A percentile compares a stretch with the other conserved stretches of the same genome.
These are phyloP conservation scores for Coprinellus aureogranulatus DNA, from an alignment of 768 basidiomycete genomes.

Conservation along the genomic window DNA sequence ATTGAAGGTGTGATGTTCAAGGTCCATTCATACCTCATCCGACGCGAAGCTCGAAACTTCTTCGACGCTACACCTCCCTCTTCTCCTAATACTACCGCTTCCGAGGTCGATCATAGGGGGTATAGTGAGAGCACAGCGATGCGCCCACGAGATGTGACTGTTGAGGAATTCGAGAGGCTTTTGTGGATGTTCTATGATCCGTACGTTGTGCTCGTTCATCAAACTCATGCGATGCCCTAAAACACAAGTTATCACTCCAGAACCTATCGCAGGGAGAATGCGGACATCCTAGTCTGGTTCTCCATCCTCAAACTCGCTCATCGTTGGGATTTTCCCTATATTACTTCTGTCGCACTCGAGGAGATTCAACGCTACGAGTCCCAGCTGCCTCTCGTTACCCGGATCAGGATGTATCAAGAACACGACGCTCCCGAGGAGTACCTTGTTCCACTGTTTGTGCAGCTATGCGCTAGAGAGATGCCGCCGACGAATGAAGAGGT, in stretches of 20 bases:
- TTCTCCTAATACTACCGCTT: neutral
- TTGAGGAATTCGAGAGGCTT: constrained; percentile 11
- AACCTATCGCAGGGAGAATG: constrained; percentile 53
- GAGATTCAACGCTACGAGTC: constrained; percentile 44
- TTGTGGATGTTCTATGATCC: constrained; percentile 16
- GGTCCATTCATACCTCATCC: constrained; percentile 16
- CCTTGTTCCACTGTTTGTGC: constrained; percentile 54
- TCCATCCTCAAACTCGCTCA: constrained; percentile 57
- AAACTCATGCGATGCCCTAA: constrained; percentile 16
- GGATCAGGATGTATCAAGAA: constrained; percentile 52
- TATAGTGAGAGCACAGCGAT: constrained; percentile 5
- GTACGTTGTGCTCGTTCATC: constrained; percentile 1
- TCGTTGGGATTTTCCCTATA: constrained; percentile 53
- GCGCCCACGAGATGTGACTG: constrained; percentile 5
- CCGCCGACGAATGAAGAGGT: constrained; percentile 57
- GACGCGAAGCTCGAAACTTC: constrained; percentile 10
- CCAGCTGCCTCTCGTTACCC: constrained; percentile 11
- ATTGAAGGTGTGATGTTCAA: constrained; percentile 9
- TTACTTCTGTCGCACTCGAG: constrained; percentile 55
- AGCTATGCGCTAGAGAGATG: constrained; percentile 49
- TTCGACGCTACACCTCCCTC: constrained; percentile 1
- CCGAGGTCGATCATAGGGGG: constrained; percentile 2
- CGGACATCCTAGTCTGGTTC: constrained; percentile 52
- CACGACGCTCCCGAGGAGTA: constrained; percentile 46
- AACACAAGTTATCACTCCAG: neutral